phyloP scores from a whole-genome alignment of 192 early-diverging fungal genomes.

The Umbelopsis ramanniana region DNA sequence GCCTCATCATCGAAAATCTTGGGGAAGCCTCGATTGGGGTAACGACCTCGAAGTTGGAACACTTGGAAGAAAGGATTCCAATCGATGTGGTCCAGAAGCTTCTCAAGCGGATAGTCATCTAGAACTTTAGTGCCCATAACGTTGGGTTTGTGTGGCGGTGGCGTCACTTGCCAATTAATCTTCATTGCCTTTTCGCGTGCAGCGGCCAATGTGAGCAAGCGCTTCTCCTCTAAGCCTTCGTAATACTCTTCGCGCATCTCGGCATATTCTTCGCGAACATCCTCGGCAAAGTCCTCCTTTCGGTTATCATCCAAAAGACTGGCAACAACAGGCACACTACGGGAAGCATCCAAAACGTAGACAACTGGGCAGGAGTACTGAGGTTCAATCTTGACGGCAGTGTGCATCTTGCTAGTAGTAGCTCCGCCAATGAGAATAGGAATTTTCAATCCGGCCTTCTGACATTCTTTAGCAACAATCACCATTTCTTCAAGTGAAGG shows the following conservation, averaged over 20 bases:
- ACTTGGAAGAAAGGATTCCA: conserved; percentile 99
- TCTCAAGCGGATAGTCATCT: conserved; percentile 75
- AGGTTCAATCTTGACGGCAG: conserved; percentile 95
- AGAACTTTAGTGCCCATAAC: conserved; percentile 83
- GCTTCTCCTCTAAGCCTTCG: conserved; percentile 86
- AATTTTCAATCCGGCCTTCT: conserved; percentile 84
- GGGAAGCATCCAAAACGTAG: conserved; percentile 91
- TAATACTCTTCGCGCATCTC: conserved; percentile 94
- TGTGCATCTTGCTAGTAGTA: conserved; percentile 95
- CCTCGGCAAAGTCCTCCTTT: conserved; percentile 87
- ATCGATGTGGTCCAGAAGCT: conserved; percentile 86
- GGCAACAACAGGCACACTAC: conserved; percentile 88
- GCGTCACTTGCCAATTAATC: conserved; percentile 73
- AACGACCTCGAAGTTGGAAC: conserved; percentile 93
- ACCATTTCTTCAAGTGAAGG: conserved; percentile 98
- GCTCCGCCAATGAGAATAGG: conserved; percentile 95
- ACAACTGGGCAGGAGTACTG: conserved; percentile 81
- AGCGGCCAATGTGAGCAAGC: conserved; percentile 71
- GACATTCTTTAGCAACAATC: conserved; percentile 91
- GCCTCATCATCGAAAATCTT: conserved; percentile 97
- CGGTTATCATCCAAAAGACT: conserved; percentile 78
- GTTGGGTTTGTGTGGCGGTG: conserved; percentile 77
- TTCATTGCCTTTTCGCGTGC: conserved; percentile 66
- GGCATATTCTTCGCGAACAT: conserved; percentile 92
- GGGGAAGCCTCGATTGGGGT: conserved; percentile 96